Evolutionary conservation across 1,284 basidiomycete species (phyloP).

Genomic region (Irpex sp.): DNA sequence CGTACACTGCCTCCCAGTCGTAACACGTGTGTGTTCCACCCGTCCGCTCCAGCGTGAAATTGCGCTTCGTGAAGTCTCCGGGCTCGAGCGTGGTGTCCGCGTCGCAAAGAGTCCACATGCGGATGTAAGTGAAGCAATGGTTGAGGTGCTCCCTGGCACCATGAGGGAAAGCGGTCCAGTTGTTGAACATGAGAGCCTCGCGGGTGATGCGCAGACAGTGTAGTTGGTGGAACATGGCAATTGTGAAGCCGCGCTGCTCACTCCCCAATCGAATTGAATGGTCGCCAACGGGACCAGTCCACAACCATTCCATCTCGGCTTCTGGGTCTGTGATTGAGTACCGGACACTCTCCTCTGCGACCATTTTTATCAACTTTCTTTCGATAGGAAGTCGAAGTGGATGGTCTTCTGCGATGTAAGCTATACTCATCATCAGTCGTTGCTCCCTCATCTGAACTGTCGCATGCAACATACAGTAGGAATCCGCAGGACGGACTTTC

Average conservation of each 20-base stretch:
- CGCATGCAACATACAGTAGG: neutral
- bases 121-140: constrained; percentile 44
- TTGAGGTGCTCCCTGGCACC: constrained; percentile 28
- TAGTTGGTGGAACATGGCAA: constrained; percentile 32
- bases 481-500: neutral
- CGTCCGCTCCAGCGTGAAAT: constrained; percentile 34
- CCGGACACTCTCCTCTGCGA: constrained; percentile 20
- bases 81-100: constrained; percentile 42
- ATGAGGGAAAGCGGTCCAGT: constrained; percentile 5
- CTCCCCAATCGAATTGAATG: constrained; percentile 22
- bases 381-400: constrained; percentile 9
- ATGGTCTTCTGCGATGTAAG: constrained; percentile 11
- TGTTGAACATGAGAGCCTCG: constrained; percentile 13
- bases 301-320: constrained; percentile 17
- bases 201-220: constrained; percentile 29
- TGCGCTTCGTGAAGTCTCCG: constrained; percentile 37
- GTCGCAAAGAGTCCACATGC: constrained; percentile 37
- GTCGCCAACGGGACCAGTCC: constrained; percentile 14
- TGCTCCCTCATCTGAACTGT: neutral
- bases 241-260: constrained; percentile 21
- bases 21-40: constrained; percentile 41
- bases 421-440: neutral
- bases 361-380: constrained; percentile 9
- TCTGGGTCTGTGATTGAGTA: constrained; percentile 14
- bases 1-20: constrained; percentile 42